Percentiles rank a stretch among this genome's conserved stretches.
Evolutionary conservation across 1,284 basidiomycete genomes (phyloP).

Genomic region (Entoloma clypeatum): DNA sequence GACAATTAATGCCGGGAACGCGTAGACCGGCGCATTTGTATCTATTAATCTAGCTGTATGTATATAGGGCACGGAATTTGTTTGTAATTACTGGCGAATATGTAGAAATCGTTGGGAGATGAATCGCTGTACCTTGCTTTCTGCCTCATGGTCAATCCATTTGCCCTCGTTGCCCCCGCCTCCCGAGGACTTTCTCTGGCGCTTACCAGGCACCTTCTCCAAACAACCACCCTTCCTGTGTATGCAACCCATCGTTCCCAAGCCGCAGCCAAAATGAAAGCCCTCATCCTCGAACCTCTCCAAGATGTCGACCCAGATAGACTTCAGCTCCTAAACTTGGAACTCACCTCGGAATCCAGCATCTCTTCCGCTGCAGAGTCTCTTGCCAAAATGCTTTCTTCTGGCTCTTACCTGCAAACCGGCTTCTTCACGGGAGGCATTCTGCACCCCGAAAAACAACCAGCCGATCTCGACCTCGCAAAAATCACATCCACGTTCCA

Average conservation of each 20-base stretch:
- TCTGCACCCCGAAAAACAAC: slow-evolving; percentile 54
- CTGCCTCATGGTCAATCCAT: slow-evolving; percentile 27
- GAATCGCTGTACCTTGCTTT: slow-evolving; percentile 3
- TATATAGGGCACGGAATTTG: slow-evolving; percentile 12
- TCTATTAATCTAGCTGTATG: slow-evolving; percentile 12
- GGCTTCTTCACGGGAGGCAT: slow-evolving; percentile 57
- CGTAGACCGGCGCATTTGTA: slow-evolving; percentile 1
- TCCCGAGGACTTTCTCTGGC: slow-evolving; percentile 54
- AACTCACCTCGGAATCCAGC: slow-evolving; percentile 48
- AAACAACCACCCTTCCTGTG: slow-evolving; percentile 47
- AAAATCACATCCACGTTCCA: slow-evolving; percentile 47
- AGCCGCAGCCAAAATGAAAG: slow-evolving; percentile 34
- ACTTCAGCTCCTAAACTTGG: slow-evolving; percentile 46
- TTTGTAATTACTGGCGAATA: slow-evolving; percentile 11
- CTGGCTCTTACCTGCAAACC: slow-evolving; percentile 44
- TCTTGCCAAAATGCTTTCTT: slow-evolving; percentile 34
- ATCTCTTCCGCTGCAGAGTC: slow-evolving; percentile 45
- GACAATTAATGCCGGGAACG: slow-evolving; percentile 11
- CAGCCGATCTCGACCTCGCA: slow-evolving; percentile 46
- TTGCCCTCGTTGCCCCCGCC: slow-evolving; percentile 44
- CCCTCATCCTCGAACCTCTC: slow-evolving; percentile 41
- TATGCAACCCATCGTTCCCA: slow-evolving; percentile 51
- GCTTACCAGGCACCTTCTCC: slow-evolving; percentile 51
- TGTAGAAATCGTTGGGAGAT: neutral
- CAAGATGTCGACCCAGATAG: slow-evolving; percentile 40